Base-by-base conservation (phyloP, 1,139 yeast genomes). In the Nadsonia commutata region DNA sequence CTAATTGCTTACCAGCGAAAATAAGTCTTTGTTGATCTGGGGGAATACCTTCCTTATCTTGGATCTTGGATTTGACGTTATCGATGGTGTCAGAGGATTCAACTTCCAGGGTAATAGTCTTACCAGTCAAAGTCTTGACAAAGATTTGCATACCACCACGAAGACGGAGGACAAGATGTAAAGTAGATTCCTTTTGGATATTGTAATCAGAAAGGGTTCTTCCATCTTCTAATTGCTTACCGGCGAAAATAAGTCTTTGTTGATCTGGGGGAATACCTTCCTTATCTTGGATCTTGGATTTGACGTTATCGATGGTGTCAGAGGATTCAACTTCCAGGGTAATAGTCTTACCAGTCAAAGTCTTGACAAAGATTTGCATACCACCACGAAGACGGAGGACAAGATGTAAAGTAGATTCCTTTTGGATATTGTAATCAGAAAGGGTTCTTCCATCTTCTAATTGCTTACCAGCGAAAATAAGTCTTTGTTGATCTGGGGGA, bases 221-320 rank as follows among this genome's bases (percentile, higher is more conserved):
- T 51, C 90, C 90, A 54, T 80, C 90, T 66, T 80, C 88, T 57
- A 80, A 70, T 66, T 80, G 90, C 71, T 80, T 80, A 73, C 90
- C 90, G 58, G 90, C 88, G 59, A 80, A 80, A 66, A 80, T 80
- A 57, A 80, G 71, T 70, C 88, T 74, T 67, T 80, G 88, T 64
- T 80, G 90, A 68, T 80, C 90, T 49, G 88, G 88, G 57, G 90
- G 90, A 55, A 80, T 80, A 53, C 90, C 90, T 63, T 80, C 88
- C 73, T 80, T 80, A 68, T 80, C 88, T 66, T 80, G 88, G 56
- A 80, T 80, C 71, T 80, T 80, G 55, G 82, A 71, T 71, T 80
- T 80, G 64, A 80, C 88, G 61, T 80, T 80, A 68, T 80, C 90
- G 57, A 80, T 80, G 51, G 88, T 80, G 71, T 80, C 90, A 43